Evolutionary conservation across 805 yeast species (phyloP).

Genomic region (Candida piceae): DNA sequence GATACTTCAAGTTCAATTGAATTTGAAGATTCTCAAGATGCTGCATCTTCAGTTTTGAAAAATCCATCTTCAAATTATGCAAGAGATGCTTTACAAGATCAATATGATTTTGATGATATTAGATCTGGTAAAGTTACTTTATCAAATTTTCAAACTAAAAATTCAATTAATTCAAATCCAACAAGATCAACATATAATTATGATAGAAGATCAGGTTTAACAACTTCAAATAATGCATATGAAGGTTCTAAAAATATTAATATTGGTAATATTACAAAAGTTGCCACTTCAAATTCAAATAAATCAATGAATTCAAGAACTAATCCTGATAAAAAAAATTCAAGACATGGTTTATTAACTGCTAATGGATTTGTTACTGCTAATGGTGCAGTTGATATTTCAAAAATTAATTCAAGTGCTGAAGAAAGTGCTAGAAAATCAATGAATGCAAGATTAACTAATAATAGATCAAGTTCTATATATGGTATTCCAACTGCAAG

Average conservation of each 20-base stretch:
- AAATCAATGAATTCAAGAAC: slow-evolving; percentile 41
- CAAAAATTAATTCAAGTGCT: slow-evolving; percentile 48
- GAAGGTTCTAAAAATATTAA: slow-evolving; percentile 28
- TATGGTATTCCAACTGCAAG: slow-evolving; percentile 39
- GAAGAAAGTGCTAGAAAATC: slow-evolving; percentile 32
- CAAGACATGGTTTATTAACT: slow-evolving; percentile 29
- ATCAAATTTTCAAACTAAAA: slow-evolving; percentile 20
- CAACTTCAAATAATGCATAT: slow-evolving; percentile 24
- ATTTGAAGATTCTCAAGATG: slow-evolving; percentile 34
- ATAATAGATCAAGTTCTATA: slow-evolving; percentile 10
- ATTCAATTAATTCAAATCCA: slow-evolving; percentile 4
- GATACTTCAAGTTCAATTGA: slow-evolving; percentile 17
- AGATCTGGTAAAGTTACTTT: slow-evolving; percentile 35
- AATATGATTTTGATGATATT: slow-evolving; percentile 39
- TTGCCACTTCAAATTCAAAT: slow-evolving; percentile 36
- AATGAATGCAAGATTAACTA: slow-evolving; percentile 25
- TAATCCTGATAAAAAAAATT: slow-evolving; percentile 34
- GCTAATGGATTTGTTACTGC: slow-evolving; percentile 32
- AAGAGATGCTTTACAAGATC: slow-evolving; percentile 33
- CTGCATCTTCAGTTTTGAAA: slow-evolving; percentile 39
- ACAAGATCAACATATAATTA: slow-evolving; percentile 10
- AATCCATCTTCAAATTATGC: slow-evolving; percentile 26
- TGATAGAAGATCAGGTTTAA: slow-evolving; percentile 24
- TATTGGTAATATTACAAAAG: slow-evolving; percentile 24
- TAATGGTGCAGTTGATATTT: slow-evolving; percentile 42